Conservation (phyloP, 31 red algal genomes). For the Endocladia muricata region DNA sequence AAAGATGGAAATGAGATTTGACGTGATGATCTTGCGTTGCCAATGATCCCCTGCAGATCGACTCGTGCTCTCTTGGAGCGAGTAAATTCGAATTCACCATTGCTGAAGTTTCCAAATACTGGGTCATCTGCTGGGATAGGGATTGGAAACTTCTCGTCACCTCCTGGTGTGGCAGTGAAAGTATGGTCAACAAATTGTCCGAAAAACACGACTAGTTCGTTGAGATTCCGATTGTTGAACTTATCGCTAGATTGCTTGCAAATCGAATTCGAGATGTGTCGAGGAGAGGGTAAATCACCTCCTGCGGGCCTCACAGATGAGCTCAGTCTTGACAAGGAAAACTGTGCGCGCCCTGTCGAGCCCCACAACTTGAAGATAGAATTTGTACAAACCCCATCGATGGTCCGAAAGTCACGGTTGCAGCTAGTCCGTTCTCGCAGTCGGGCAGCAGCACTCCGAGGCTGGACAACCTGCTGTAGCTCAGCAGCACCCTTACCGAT, state of each 20-base stretch:
- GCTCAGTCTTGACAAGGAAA: neutral
- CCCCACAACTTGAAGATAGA: neutral
- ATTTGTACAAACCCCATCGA: constrained; percentile 22
- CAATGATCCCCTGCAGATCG: neutral
- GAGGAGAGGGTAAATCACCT: neutral
- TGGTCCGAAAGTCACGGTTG: neutral
- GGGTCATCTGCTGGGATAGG: constrained; percentile 3
- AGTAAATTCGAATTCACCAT: neutral
- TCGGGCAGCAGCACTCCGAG: too few species aligned
- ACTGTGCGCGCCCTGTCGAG: constrained; percentile 24
- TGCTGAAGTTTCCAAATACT: neutral
- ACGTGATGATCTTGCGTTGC: neutral
- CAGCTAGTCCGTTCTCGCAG: too few species aligned
- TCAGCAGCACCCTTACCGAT: too few species aligned
- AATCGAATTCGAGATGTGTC: constrained; percentile 26
- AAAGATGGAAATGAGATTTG: too few species aligned
- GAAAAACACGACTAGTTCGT: constrained; percentile 27
- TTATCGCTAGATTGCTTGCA: constrained; percentile 5
- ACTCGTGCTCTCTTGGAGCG: constrained; percentile 13
- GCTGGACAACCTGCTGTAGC: too few species aligned
- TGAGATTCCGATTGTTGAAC: constrained; percentile 23
- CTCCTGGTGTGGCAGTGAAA: constrained; percentile 6
- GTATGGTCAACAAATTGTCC: constrained; percentile 52
- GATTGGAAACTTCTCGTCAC: constrained; percentile 4
- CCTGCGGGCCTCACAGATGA: neutral